Base-by-base conservation (phyloP, 1,139 yeast genomes). In the Yamadazyma oceani region DNA sequence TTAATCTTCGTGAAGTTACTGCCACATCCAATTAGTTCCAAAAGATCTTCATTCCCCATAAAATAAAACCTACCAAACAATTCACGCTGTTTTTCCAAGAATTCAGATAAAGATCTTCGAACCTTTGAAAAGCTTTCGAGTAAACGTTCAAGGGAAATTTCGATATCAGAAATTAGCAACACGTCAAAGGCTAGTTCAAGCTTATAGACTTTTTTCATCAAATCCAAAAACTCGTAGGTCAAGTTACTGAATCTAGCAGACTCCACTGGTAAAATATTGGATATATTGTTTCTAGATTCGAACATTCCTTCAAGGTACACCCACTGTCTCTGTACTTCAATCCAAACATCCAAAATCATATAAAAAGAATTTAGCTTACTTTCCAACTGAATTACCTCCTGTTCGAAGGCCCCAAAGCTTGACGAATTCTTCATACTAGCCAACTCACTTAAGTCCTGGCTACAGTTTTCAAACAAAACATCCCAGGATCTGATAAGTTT, bases 301-400 rank as follows among this genome's bases (percentile, higher is more conserved):
- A 92, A 85, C 0, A 89, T 80, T 0, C 96, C 96, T 45, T 80
- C 84, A 15, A 90, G 69, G 52, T 90, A 88, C 2, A 87, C 78
- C 95, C 96, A 90, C 50, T 84, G 88, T n/a, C 84, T 67, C 57
- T 92, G 97, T 2, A 82, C 87, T 33, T 87, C 96, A 29, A 85
- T 72, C 95, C 96, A 89, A 0, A 63, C 54, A 48, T 82, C 89
- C 32, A 87, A 66, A 2, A 86, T 54, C 1, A 66, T 62, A 38
- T 72, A 73, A 1, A 88, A 50, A 0, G 60, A 54, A 36, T 74
- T 76, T 25, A 92, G 57, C 42, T 70, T 77, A 1, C 64, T 67
- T 45, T 84, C 90, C 67, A 88, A 66, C 1, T 65, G 67, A 4
- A 60, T 44, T 0, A 82, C 75, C 14, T 75, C 80, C 37, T 75